Conservation (phyloP, 148 eudicot genomes). For the Hydrangea macrophylla region DNA sequence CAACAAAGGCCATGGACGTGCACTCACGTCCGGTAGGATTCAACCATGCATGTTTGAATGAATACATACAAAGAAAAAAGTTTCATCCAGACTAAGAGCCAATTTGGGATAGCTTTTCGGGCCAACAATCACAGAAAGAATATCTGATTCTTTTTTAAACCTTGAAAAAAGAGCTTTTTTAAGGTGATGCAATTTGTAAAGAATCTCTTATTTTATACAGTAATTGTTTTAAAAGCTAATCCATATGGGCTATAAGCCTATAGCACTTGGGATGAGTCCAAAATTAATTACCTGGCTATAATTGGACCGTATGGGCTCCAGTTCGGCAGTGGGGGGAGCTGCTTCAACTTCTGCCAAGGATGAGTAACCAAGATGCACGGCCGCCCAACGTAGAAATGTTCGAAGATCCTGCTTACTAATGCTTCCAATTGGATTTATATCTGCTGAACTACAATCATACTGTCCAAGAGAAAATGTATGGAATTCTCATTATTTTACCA, state of each 20-base stretch:
- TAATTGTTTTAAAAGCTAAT: too few species aligned
- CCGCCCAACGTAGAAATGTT: conserved; percentile 81
- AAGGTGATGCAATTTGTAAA: too few species aligned
- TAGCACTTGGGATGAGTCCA: not conserved
- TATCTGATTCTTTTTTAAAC: too few species aligned
- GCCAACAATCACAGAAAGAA: too few species aligned
- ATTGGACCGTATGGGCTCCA: conserved; percentile 90
- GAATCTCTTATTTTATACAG: too few species aligned
- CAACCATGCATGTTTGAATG: too few species aligned
- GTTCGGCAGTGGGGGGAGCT: conserved; percentile 97
- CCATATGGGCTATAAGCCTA: too few species aligned
- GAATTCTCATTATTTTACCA: not conserved
- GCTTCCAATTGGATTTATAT: conserved; percentile 96
- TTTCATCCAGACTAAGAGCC: not conserved
- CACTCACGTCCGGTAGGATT: too few species aligned
- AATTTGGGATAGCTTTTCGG: too few species aligned
- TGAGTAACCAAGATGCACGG: conserved; percentile 69
- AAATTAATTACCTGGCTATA: conserved; percentile 64
- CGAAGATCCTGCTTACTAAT: conserved; percentile 94
- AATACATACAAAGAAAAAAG: not conserved
- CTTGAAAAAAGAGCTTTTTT: too few species aligned
- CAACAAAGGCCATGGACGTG: too few species aligned
- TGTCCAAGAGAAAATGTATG: conserved; percentile 18
- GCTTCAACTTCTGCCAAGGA: conserved; percentile 91
- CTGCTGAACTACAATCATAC: conserved; percentile 99